These are phyloP conservation scores for Xylaria multiplex DNA, from an alignment of 2,329 filamentous ascomycete genomes.

Conservation along the genomic window DNA sequence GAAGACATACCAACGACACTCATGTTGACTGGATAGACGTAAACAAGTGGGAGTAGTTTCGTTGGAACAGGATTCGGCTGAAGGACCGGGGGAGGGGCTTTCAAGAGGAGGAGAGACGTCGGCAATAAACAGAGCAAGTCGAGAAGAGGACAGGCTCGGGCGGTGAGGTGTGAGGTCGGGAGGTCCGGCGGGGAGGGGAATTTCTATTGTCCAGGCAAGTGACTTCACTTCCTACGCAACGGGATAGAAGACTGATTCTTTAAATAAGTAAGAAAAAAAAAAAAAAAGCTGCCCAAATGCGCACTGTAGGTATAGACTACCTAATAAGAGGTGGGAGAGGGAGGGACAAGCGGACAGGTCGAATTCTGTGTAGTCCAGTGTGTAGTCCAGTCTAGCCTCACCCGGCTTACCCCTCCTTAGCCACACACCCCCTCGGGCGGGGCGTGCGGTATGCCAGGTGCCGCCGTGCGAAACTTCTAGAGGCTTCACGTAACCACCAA, in stretches of 20 bases:
- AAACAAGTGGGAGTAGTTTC: constrained; percentile 35
- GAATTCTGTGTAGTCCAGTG: constrained; percentile 24
- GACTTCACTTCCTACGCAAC: constrained; percentile 7
- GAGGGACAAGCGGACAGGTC: constrained; percentile 26
- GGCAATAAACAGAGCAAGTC: constrained; percentile 26
- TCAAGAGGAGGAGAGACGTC: neutral
- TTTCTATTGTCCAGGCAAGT: constrained; percentile 13
- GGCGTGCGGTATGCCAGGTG: constrained; percentile 5
- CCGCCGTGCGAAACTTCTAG: constrained; percentile 45
- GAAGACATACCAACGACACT: constrained; percentile 63
- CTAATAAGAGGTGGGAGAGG: constrained; percentile 37
- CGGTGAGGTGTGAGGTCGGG: constrained; percentile 23
- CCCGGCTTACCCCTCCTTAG: constrained; percentile 42
- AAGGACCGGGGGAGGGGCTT: neutral
- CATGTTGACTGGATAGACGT: constrained; percentile 56
- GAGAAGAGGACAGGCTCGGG: constrained; percentile 6
- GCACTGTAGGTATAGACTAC: constrained; percentile 38
- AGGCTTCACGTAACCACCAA: constrained; percentile 42
- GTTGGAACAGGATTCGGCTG: constrained; percentile 9
- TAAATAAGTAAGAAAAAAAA: constrained; percentile 36
- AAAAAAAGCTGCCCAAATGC: constrained; percentile 44
- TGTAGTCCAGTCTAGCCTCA: constrained; percentile 30
- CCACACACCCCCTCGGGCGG: constrained; percentile 36
- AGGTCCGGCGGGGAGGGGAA: neutral
- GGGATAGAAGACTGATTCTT: constrained; percentile 25